Evolutionary conservation across 192 early-diverging fungal genomes (phyloP), one percentile per base, ranked within the genome.

Genomic region (Cladochytrium replicatum): DNA sequence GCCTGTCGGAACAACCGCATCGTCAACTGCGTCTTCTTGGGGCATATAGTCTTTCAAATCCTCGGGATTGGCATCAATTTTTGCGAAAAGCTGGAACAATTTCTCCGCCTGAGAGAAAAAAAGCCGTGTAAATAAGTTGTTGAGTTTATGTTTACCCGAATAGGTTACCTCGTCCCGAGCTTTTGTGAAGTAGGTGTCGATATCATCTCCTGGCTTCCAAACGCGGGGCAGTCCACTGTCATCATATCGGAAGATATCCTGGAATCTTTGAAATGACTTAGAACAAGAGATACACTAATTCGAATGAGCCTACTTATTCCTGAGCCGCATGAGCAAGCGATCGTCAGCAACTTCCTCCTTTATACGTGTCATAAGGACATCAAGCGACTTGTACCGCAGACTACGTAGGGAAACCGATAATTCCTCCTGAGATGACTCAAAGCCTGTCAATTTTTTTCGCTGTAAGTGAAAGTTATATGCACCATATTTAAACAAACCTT

Each of bases 151-250:
- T n/a, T n/a, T n/a, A n/a, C n/a, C n/a, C n/a, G n/a, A n/a, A n/a
- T n/a, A n/a, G n/a, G n/a, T n/a, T n/a, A n/a, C n/a, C n/a, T n/a
- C n/a, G n/a, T n/a, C n/a, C n/a, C n/a, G n/a, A 2, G 93, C 85
- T 27, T 57, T 57, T 29, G 77, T 72, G 69, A 90, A 99, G 47
- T 76, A 74, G 21, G 73, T 67, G 60, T 99, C 93, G 46, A 99
- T 94, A 62, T 94, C 91, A 65, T 99, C 96, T 22, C 80, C 78
- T 2, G 91, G 87, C 46, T 78, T 84, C 96, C 96, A 99, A 27
- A 99, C 84, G 34, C 89, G 75, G n/a, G 96, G 96, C 21, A 97
- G 59, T 19, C 93, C 96, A 29, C 78, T 60, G 2, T 86, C 90
- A 52, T 96, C 93, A 59, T 99, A 99, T 41, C 93, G 64, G 75